Conservation (phyloP, 192 early-diverging fungal genomes). For the Umbelopsis sp. region DNA sequence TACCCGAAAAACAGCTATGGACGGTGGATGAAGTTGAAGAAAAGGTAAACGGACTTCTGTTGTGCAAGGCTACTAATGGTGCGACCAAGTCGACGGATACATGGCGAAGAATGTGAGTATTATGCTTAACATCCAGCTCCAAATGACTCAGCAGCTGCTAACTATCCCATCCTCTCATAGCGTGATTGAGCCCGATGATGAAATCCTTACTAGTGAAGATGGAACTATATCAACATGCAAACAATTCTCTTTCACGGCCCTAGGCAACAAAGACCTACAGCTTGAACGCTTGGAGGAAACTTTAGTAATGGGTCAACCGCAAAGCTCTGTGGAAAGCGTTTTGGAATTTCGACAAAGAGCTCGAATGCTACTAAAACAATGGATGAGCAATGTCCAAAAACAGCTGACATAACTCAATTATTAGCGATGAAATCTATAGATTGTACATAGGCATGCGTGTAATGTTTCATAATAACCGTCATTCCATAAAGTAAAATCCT, state of each 20-base stretch:
- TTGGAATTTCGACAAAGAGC: slow-evolving; percentile 13
- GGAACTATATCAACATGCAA: background rate
- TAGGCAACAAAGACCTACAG: slow-evolving; percentile 1
- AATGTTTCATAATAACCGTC: too few species aligned
- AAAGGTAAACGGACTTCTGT: slow-evolving; percentile 20
- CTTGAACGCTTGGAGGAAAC: background rate
- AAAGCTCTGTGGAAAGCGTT: background rate
- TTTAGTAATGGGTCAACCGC: background rate
- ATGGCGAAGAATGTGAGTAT: slow-evolving; percentile 20
- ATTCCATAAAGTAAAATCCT: too few species aligned
- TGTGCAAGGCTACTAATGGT: background rate
- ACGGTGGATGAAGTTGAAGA: slow-evolving; percentile 41
- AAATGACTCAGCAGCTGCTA: background rate
- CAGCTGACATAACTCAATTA: background rate
- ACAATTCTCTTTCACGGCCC: slow-evolving; percentile 1
- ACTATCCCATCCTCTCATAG: background rate
- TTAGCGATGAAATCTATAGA: too few species aligned
- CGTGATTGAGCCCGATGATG: slow-evolving; percentile 11
- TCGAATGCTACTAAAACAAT: background rate
- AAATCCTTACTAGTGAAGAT: background rate
- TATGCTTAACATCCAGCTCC: background rate
- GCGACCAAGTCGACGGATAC: background rate
- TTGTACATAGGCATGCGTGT: too few species aligned
- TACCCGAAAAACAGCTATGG: slow-evolving; percentile 29
- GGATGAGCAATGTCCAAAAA: background rate